Evolutionary conservation across 2,329 filamentous ascomycete species (phyloP).

Genomic region (Botrytis porri): DNA sequence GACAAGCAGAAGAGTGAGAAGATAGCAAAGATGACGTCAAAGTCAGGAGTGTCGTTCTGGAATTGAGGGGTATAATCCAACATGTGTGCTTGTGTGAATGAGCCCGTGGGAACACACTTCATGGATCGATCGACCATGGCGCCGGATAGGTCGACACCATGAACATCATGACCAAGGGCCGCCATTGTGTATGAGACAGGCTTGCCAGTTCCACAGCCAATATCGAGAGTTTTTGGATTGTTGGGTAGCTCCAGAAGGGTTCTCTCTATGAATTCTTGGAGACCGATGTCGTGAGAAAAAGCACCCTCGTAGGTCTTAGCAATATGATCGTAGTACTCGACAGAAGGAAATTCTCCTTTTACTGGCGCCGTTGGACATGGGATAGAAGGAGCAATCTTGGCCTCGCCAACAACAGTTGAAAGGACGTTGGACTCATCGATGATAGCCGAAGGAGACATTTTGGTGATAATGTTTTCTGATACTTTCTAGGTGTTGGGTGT

Average conservation of each 20-base stretch:
- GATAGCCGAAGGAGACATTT: conserved; percentile 2
- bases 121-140: conserved; percentile 27
- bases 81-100: conserved; percentile 26
- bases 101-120: conserved; percentile 22
- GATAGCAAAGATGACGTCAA: conserved; percentile 22
- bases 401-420: neutral
- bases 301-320: conserved; percentile 3
- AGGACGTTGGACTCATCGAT: neutral
- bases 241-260: neutral
- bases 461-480: neutral
- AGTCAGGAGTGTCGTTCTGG: neutral
- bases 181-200: conserved; percentile 33
- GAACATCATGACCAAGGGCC: conserved; percentile 25
- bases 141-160: conserved; percentile 38
- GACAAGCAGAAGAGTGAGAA: conserved; percentile 25
- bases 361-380: neutral
- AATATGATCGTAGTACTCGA: conserved; percentile 6
- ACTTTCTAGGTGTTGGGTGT: neutral
- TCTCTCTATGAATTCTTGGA: neutral
- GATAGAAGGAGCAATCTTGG: neutral
- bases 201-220: conserved; percentile 39
- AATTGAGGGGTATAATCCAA: conserved; percentile 20
- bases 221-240: conserved; percentile 30
- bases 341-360: neutral
- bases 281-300: neutral